phyloP scores from a whole-genome alignment of 768 basidiomycete species.

The Leucocoprinus birnbaumii region DNA sequence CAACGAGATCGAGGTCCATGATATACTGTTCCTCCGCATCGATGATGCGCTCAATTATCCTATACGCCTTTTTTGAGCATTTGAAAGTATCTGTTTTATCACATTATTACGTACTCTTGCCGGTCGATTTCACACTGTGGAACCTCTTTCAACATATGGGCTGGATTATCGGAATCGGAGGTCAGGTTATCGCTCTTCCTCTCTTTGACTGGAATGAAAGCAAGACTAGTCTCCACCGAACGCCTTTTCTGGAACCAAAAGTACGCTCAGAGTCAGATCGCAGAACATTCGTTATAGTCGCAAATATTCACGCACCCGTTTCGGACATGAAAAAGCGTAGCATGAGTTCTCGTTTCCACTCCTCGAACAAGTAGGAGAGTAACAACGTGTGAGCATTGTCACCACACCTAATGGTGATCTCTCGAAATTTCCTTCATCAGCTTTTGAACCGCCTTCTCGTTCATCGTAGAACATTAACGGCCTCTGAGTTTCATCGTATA shows the following conservation, averaged over 20 bases:
- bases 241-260: neutral
- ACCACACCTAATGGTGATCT: conserved; percentile 86
- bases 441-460: conserved; percentile 59
- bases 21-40: conserved; percentile 87
- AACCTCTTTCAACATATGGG: conserved; percentile 39
- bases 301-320: conserved; percentile 41
- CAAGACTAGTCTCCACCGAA: conserved; percentile 11
- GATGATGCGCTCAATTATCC: conserved; percentile 86
- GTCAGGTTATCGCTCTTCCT: conserved; percentile 40
- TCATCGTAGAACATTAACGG: too few relatives aligned
- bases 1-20: conserved; percentile 82
- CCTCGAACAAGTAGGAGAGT: conserved; percentile 73
- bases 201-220: conserved; percentile 27
- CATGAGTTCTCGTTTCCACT: conserved; percentile 61
- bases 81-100: neutral
- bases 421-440: conserved; percentile 56
- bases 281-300: neutral
- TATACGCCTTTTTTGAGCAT: conserved; percentile 16
- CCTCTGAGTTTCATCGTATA: too few relatives aligned
- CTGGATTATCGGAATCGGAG: conserved; percentile 33
- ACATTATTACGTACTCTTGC: conserved; percentile 53
- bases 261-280: neutral
- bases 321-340: conserved; percentile 81
- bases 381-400: conserved; percentile 88
- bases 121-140: conserved; percentile 78